Evolutionary conservation across 352 stramenopile genomes (phyloP).

Genomic region (Pythium aristosporum): DNA sequence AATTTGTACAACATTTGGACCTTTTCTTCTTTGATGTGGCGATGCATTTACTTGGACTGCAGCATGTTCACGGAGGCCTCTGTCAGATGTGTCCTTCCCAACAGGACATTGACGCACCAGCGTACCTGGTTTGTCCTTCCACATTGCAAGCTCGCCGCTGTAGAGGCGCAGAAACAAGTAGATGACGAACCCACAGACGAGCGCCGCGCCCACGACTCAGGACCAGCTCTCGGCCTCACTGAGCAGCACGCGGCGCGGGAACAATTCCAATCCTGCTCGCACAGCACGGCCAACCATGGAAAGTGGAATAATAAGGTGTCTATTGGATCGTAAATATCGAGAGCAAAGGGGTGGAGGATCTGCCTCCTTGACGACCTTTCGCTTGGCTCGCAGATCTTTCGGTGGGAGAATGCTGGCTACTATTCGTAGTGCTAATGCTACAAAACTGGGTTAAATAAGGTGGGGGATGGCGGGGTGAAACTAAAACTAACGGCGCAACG

Average conservation of each 20-base stretch:
- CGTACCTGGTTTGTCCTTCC: background rate
- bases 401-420: conserved; percentile 7
- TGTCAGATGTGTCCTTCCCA: too few species aligned
- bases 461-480: background rate
- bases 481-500: conserved; percentile 19
- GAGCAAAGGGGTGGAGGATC: background rate
- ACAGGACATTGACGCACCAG: too few species aligned
- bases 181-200: conserved; percentile 16
- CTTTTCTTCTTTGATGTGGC: too few species aligned
- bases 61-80: background rate
- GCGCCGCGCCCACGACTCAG: conserved; percentile 20
- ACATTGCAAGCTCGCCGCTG: conserved; percentile 19
- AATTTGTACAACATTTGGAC: too few species aligned
- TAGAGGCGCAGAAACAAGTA: conserved; percentile 25
- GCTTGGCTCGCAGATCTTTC: conserved; percentile 1
- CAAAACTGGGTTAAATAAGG: conserved; percentile 30
- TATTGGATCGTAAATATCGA: conserved; percentile 9
- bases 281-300: background rate
- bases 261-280: background rate
- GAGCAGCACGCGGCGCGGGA: conserved; percentile 19
- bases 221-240: conserved; percentile 18
- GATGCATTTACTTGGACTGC: background rate
- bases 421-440: conserved; percentile 24
- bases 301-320: conserved; percentile 10
- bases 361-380: conserved; percentile 17